A percentile compares a stretch with the other conserved stretches of the same genome.
Evolutionary conservation across 108 stramenopile species (phyloP).

Genomic region (Craspedostauros australis): DNA sequence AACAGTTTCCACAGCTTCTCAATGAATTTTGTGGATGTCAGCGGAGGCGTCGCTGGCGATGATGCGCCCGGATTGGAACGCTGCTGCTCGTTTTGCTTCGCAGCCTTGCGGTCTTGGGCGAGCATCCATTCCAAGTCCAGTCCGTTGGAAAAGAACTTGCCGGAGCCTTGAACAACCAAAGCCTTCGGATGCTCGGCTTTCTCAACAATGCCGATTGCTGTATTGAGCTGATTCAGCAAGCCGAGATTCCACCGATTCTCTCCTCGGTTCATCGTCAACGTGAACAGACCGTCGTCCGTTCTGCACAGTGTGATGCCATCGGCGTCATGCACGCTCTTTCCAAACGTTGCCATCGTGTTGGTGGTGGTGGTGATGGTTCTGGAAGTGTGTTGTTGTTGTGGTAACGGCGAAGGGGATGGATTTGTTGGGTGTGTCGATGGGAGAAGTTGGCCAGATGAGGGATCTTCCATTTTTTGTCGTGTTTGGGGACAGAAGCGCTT

Average conservation of each 20-base stretch:
- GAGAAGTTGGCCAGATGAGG: too few species aligned
- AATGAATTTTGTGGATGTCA: conserved; percentile 21
- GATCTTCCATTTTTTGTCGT: too few species aligned
- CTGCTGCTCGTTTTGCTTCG: too few species aligned
- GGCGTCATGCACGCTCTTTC: too few species aligned
- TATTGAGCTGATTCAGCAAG: not conserved
- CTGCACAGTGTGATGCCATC: conserved; percentile 43
- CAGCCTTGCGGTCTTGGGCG: not conserved
- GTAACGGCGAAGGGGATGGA: too few species aligned
- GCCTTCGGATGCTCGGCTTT: conserved; percentile 16
- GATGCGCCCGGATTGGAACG: conserved; percentile 1
- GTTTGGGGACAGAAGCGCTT: too few species aligned
- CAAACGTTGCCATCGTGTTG: too few species aligned
- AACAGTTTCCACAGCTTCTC: conserved; percentile 32
- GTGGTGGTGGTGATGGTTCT: too few species aligned
- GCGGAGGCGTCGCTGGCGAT: not conserved
- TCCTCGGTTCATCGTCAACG: conserved; percentile 9
- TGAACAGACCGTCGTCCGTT: conserved; percentile 21
- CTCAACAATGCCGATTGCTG: conserved; percentile 4
- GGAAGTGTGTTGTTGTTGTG: too few species aligned
- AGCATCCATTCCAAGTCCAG: conserved; percentile 52
- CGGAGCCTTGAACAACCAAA: conserved; percentile 9
- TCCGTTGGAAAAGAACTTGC: conserved; percentile 62
- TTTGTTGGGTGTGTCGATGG: too few species aligned
- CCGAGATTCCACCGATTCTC: conserved; percentile 8